Conservation (phyloP, 2,329 filamentous ascomycete genomes). For the Plectosphaerella sp. region DNA sequence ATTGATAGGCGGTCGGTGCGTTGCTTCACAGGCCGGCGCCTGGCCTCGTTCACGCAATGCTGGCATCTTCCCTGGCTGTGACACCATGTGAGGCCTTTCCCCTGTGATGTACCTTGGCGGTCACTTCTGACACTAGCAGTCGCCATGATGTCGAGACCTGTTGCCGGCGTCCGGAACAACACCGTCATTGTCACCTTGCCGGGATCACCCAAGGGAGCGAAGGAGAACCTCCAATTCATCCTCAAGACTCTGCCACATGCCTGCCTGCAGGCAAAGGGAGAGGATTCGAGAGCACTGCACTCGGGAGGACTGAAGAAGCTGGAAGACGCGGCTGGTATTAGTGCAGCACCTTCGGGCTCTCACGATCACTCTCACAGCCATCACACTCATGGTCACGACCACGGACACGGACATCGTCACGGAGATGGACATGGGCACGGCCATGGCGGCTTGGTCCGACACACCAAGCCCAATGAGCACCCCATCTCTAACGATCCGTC, state of each 20-base stretch:
- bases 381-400: slow-evolving; percentile 44
- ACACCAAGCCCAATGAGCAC: slow-evolving; percentile 60
- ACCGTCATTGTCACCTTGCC: slow-evolving; percentile 85
- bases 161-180: slow-evolving; percentile 79
- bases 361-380: slow-evolving; percentile 50
- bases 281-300: slow-evolving; percentile 76
- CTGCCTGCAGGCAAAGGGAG: slow-evolving; percentile 82
- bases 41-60: slow-evolving; percentile 92
- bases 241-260: slow-evolving; percentile 91
- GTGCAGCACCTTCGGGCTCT: slow-evolving; percentile 5
- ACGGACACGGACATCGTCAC: slow-evolving; percentile 48
- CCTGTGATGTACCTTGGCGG: not conserved
- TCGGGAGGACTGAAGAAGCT: slow-evolving; percentile 76
- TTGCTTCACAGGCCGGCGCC: slow-evolving; percentile 82
- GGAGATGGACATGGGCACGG: slow-evolving; percentile 53
- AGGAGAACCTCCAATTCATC: slow-evolving; percentile 85
- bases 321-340: slow-evolving; percentile 74
- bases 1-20: slow-evolving; percentile 64
- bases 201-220: slow-evolving; percentile 91
- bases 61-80: slow-evolving; percentile 74
- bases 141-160: slow-evolving; percentile 92
- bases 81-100: slow-evolving; percentile 73
- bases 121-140: slow-evolving; percentile 48
- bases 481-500: slow-evolving; percentile 56
- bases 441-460: slow-evolving; percentile 65